Evolutionary conservation across 148 eudicot genomes (phyloP).

Genomic region (Fagopyrum tataricum): DNA sequence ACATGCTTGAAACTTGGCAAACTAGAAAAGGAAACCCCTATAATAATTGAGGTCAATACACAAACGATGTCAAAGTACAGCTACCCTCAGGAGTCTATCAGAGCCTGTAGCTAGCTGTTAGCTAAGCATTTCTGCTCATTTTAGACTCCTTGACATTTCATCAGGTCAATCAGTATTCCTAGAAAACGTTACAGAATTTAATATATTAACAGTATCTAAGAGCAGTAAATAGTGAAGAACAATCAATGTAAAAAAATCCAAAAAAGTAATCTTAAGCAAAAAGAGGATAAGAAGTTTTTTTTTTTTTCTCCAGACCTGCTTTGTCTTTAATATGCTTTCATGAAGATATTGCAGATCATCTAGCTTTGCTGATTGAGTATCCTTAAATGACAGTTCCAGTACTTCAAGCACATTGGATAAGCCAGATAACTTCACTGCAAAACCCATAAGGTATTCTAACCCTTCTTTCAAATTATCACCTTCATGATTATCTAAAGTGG

Average conservation of each 20-base stretch:
- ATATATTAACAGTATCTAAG: background rate
- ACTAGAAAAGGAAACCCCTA: background rate
- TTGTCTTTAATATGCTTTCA: constrained; percentile 77
- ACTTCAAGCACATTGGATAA: constrained; percentile 75
- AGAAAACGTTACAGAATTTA: background rate
- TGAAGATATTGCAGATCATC: constrained; percentile 77
- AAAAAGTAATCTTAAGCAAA: background rate
- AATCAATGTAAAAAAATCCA: background rate
- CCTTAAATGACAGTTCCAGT: constrained; percentile 76
- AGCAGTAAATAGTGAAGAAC: background rate
- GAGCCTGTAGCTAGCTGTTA: background rate
- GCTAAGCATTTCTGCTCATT: background rate
- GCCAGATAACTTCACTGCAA: constrained; percentile 56
- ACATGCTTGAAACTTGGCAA: background rate
- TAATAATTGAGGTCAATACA: background rate
- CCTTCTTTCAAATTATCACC: constrained; percentile 41
- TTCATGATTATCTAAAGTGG: constrained; percentile 44
- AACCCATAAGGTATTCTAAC: constrained; percentile 43
- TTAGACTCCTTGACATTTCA: background rate
- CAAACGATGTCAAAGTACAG: background rate
- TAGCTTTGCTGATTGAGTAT: constrained; percentile 68
- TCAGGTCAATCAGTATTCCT: background rate
- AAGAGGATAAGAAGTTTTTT: background rate
- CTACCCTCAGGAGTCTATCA: background rate
- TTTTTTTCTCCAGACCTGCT: constrained; percentile 50